Conservation (phyloP, 495 filamentous ascomycete species). For the Tuber microsphaerosporum region DNA sequence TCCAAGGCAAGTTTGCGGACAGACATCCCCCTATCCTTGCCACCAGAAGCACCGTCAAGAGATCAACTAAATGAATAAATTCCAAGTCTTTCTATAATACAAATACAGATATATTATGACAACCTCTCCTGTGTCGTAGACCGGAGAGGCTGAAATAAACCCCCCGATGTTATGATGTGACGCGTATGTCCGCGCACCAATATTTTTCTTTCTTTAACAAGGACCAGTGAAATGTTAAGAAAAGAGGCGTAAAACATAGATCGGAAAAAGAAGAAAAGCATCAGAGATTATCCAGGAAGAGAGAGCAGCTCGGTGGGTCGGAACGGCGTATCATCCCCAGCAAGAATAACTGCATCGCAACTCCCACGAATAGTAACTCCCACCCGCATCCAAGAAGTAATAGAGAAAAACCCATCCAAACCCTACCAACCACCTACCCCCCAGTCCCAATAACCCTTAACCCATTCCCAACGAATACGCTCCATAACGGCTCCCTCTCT, state of each 20-base stretch:
- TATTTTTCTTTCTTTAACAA: no score
- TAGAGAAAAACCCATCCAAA: background rate
- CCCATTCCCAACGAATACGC: background rate
- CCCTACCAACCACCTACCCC: background rate
- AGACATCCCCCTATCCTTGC: background rate
- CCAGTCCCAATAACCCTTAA: background rate
- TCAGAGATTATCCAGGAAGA: background rate
- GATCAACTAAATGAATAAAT: background rate
- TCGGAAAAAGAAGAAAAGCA: background rate
- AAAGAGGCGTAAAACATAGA: background rate
- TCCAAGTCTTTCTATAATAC: background rate
- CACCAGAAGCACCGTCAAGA: background rate
- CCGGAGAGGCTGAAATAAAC: background rate
- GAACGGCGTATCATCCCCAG: background rate
- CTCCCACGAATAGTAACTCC: background rate
- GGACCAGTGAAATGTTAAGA: background rate
- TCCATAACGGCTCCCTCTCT: background rate
- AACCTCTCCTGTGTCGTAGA: background rate
- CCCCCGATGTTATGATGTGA: background rate
- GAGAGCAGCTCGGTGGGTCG: no score
- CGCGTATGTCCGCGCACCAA: no score
- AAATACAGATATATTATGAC: background rate
- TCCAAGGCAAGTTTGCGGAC: background rate
- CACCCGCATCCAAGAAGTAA: background rate
- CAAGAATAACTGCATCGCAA: background rate